phyloP scores from a whole-genome alignment of 345 rosid genomes.

The Boechera stricta region DNA sequence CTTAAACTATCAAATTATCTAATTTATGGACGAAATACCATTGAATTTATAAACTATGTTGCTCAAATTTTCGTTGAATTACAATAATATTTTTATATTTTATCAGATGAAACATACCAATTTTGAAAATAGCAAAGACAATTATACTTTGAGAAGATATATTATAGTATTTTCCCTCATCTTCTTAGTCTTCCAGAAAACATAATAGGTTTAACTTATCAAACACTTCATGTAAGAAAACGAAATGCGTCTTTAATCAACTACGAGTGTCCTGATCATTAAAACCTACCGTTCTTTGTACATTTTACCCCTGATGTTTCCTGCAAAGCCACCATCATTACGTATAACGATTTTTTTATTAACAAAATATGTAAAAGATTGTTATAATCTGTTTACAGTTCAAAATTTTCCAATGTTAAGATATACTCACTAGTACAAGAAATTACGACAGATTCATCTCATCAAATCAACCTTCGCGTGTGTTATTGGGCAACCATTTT shows the following conservation, averaged over 20 bases:
- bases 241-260: slow-evolving; percentile 31
- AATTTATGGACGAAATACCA: background rate
- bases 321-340: slow-evolving; percentile 34
- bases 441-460: slow-evolving; percentile 28
- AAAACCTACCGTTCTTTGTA: slow-evolving; percentile 45
- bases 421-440: slow-evolving; percentile 40
- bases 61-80: background rate
- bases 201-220: slow-evolving; percentile 30
- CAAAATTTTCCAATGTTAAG: slow-evolving; percentile 32
- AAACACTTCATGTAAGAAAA: slow-evolving; percentile 42
- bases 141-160: background rate
- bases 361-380: slow-evolving; percentile 26
- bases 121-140: background rate
- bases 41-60: background rate
- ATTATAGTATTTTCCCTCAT: background rate
- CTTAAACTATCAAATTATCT: background rate
- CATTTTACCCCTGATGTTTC: slow-evolving; percentile 38
- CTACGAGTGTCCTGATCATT: slow-evolving; percentile 39
- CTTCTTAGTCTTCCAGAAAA: slow-evolving; percentile 27
- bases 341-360: slow-evolving; percentile 27
- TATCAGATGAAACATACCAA: slow-evolving; percentile 4
- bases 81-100: background rate
- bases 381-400: slow-evolving; percentile 45
- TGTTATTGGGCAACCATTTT: slow-evolving; percentile 11
- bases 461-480: slow-evolving; percentile 5